Percentiles rank a stretch among this genome's conserved stretches.
Conservation (phyloP, 306 rosid genomes). For the Dalbergia cochinchinensis region DNA sequence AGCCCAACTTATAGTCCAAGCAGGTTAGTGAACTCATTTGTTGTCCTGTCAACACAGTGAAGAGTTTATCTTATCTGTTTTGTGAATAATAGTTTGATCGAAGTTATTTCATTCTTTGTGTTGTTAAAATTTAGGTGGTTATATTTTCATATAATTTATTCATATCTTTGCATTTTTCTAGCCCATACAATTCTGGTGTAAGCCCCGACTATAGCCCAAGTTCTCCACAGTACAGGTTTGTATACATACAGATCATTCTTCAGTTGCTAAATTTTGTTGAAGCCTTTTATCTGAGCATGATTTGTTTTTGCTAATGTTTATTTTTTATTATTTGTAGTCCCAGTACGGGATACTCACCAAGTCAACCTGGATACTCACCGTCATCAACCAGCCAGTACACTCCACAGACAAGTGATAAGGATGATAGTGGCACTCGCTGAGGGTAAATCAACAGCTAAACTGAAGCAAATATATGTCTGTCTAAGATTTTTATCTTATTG, state of each 20-base stretch:
- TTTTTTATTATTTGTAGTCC: slow-evolving; percentile 63
- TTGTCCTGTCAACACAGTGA: slow-evolving; percentile 22
- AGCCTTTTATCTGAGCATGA: slow-evolving; percentile 14
- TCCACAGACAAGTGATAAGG: slow-evolving; percentile 82
- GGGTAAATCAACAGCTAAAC: slow-evolving; percentile 40
- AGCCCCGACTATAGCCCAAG: slow-evolving; percentile 95
- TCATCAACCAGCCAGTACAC: slow-evolving; percentile 96
- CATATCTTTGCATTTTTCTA: slow-evolving; percentile 41
- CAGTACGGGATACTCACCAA: slow-evolving; percentile 97
- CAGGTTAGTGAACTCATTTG: slow-evolving; percentile 66
- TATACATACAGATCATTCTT: not conserved
- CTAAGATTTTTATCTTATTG: no score
- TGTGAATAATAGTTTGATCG: not conserved
- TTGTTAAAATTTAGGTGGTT: not conserved
- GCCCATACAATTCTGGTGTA: slow-evolving; percentile 88
- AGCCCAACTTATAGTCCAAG: slow-evolving; percentile 97
- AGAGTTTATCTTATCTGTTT: not conserved
- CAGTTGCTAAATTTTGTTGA: slow-evolving; percentile 3
- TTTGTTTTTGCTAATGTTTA: slow-evolving; percentile 23
- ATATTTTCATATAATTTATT: slow-evolving; percentile 15
- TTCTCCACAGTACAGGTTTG: slow-evolving; percentile 89
- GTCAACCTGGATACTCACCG: slow-evolving; percentile 98
- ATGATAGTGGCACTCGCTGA: slow-evolving; percentile 67
- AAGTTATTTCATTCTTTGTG: not conserved
- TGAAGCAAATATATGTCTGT: slow-evolving; percentile 5